Base-by-base conservation (phyloP, 2,329 filamentous ascomycete genomes). In the Drechslerella dactyloides region DNA sequence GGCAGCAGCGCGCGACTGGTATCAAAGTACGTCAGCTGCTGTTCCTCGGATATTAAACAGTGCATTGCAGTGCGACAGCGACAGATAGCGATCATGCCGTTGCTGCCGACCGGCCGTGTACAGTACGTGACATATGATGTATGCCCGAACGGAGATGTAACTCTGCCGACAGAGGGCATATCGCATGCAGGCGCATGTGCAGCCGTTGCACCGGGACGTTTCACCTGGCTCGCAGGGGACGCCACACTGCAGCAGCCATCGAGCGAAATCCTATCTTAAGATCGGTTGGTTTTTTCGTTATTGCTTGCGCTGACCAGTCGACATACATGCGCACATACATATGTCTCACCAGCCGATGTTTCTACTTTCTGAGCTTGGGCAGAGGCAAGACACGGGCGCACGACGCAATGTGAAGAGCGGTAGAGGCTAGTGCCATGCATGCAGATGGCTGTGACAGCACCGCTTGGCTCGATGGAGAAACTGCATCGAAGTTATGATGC, bases 341-440 rank as follows among this genome's bases (percentile, higher is more conserved):
- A 68, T 68, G 63, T 68, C 63, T 61, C 42, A 55, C 62, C 54
- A 66, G 37, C 48, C 54, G 55, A 66, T n/a, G 56, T 37, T 50
- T 42, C 37, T 48, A 46, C 50, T 30, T 48, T 68, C 50, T 11
- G 27, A 52, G 27, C 27, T 33, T 33, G 27, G 27, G 8, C 4
- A 19, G 44, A 19, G 44, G 11, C 44, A 48, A 48, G 44, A 48
- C 44, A 48, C 19, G n/a, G 17, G 5, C n/a, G 8, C 8, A 48
- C 4, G 4, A 8, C 27, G 27, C 27, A 33, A 33, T 33, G 21
- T 19, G 17, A 21, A 48, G 19, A 19, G n/a, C 15, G 37, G 37
- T 42, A 13, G 13, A 17, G 37, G 13, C 37, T 42, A 42, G 37
- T 42, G 37, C 13, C 37, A 33, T 33, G 27, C 27, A 33, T 33